These are phyloP conservation scores for Tricholoma bakamatsutake DNA, from an alignment of 768 basidiomycete species.

Conservation along the genomic window DNA sequence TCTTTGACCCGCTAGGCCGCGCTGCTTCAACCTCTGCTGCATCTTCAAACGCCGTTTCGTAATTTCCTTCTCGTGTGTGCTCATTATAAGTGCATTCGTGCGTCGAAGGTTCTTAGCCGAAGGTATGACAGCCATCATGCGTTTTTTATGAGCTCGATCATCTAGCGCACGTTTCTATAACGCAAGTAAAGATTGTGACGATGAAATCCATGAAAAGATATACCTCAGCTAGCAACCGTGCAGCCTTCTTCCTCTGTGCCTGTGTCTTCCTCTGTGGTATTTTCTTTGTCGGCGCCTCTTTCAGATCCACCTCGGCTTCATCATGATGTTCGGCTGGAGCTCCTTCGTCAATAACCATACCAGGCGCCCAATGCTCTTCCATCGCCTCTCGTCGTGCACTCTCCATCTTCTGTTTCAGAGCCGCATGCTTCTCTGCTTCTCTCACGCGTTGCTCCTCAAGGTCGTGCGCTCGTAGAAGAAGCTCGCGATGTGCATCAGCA, in stretches of 20 bases:
- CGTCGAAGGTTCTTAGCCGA: conserved; percentile 48
- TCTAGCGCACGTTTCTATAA: conserved; percentile 59
- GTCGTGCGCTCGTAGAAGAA: conserved; percentile 62
- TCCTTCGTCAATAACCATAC: conserved; percentile 59
- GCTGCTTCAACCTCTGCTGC: conserved; percentile 44
- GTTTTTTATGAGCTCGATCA: conserved; percentile 54
- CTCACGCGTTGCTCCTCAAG: conserved; percentile 54
- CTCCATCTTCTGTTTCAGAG: conserved; percentile 51
- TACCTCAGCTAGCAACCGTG: conserved; percentile 60
- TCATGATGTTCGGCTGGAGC: conserved; percentile 27
- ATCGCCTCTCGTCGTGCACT: conserved; percentile 33
- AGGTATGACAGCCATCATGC: conserved; percentile 52
- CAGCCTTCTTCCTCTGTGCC: conserved; percentile 61
- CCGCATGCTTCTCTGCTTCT: conserved; percentile 47
- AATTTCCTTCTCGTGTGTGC: conserved; percentile 37
- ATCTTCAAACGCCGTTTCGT: conserved; percentile 36
- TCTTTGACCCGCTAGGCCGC: conserved; percentile 66
- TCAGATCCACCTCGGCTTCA: conserved; percentile 26
- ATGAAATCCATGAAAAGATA: conserved; percentile 9
- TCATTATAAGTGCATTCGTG: conserved; percentile 27
- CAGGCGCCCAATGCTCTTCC: conserved; percentile 37
- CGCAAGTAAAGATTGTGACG: not conserved
- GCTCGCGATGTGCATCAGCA: conserved; percentile 61
- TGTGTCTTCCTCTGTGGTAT: conserved; percentile 37
- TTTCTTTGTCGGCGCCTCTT: conserved; percentile 31